Evolutionary conservation across 2,329 filamentous ascomycete genomes (phyloP).

Genomic region (Cadophora malorum): DNA sequence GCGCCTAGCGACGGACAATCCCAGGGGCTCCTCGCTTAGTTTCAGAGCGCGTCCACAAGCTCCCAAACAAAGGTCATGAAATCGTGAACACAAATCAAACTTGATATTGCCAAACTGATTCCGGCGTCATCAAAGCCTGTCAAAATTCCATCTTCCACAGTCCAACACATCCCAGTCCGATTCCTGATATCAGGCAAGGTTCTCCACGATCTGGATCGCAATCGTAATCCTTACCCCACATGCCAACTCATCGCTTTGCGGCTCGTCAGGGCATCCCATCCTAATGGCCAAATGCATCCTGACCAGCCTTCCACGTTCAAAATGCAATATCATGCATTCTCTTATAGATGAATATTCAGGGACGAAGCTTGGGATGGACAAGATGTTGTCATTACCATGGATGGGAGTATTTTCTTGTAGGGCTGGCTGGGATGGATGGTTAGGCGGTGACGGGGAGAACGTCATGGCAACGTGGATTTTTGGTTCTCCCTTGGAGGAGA

Average conservation of each 20-base stretch:
- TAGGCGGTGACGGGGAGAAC: neutral
- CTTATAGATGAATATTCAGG: neutral
- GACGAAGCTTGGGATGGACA: neutral
- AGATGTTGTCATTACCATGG: neutral
- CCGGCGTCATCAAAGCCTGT: no score
- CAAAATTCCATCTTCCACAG: no score
- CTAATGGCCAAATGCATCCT: neutral
- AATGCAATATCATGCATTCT: neutral
- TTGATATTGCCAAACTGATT: no score
- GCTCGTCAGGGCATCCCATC: neutral
- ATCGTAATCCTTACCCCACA: neutral
- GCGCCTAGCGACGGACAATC: no score
- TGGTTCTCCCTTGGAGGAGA: neutral
- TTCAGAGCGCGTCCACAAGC: no score
- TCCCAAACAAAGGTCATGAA: no score
- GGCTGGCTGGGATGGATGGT: neutral
- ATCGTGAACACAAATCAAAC: no score
- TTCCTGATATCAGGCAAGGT: neutral
- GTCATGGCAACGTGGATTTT: neutral
- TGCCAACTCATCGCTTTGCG: neutral
- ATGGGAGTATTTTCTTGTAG: neutral
- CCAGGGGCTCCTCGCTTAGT: no score
- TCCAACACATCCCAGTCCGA: neutral
- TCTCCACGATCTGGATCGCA: conserved; percentile 16
- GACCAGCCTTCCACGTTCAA: neutral